Evolutionary conservation across 768 basidiomycete genomes (phyloP), one percentile per base, ranked within the genome.

Genomic region (Russula sp.): DNA sequence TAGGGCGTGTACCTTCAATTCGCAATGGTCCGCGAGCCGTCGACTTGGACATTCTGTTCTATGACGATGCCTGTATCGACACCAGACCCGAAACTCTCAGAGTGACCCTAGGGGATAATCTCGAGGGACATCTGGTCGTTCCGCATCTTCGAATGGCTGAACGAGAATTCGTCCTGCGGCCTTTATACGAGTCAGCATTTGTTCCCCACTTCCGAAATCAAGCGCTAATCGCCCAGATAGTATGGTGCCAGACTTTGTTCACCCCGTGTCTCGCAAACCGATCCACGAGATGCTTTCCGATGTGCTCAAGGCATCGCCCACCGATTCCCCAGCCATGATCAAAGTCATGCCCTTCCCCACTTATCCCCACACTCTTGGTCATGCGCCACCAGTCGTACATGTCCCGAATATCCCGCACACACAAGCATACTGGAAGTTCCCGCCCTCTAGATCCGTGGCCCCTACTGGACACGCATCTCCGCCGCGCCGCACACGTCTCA

Each of bases 121-220:
- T 85, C 16, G 78, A 78, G 29, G 82, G 83, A 5, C 82, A 95
- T 66, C 76, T 99, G 25, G 80, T 91, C 16, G 76, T 97, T 9
- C 97, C 97, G 1, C 97, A 99, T 76, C 84, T 84, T 5, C 78
- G 87, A 36, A 70, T 97, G 16, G 72, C 74, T 2, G 97, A 98
- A 73, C 76, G 97, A 34, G 95, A 98, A 70, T 99, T 98, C 66
- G 95, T 98, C 2, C 74, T 99, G 29, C 75, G 92, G 9, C 95
- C 97, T 11, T 69, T 98, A 46, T 81, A 80, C 39, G 95, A 99
- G 96, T 99, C 66, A 65, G 88, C 77, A 41, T 45, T 20, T 43
- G 51, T 61, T n/a, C 43, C 35, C 61, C 11, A 10, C 22, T 16
- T n/a, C 41, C 25, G n/a, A 46, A 22, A 5, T 20, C 9, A 34